Percentiles rank a stretch among this genome's conserved stretches.
Conservation (phyloP, 257 asterid genomes). For the Fraxinus pennsylvanica region DNA sequence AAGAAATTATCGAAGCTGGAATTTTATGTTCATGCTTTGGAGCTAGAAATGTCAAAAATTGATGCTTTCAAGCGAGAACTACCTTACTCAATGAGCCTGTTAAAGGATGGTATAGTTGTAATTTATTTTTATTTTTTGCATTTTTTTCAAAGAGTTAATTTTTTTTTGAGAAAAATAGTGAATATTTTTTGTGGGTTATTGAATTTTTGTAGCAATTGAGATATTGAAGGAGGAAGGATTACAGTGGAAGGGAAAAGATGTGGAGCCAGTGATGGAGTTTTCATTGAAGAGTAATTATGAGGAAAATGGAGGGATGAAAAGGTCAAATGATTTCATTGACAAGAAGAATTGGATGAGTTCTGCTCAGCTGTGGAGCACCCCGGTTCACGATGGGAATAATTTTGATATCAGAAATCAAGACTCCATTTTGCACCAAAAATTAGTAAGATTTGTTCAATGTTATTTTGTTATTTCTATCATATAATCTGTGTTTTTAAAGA, state of each 20-base stretch:
- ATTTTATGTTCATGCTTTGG: conserved; percentile 21
- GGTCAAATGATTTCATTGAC: conserved; percentile 26
- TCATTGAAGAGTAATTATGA: conserved; percentile 13
- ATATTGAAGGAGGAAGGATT: conserved; percentile 33
- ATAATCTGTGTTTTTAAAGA: background rate
- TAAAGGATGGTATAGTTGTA: conserved; percentile 35
- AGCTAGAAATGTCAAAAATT: conserved; percentile 37
- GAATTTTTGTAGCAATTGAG: conserved; percentile 34
- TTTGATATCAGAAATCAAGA: conserved; percentile 22
- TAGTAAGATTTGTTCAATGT: conserved; percentile 26
- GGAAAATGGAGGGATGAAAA: conserved; percentile 21
- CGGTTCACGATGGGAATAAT: conserved; percentile 33
- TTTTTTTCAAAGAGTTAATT: background rate
- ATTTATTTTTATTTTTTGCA: background rate
- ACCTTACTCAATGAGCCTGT: conserved; percentile 36
- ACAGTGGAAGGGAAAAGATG: conserved; percentile 21
- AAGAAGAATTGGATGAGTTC: conserved; percentile 47
- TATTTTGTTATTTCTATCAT: background rate
- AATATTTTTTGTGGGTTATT: background rate
- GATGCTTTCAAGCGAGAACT: conserved; percentile 40
- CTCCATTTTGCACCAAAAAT: conserved; percentile 19
- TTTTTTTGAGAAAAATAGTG: background rate
- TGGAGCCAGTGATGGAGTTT: conserved; percentile 16
- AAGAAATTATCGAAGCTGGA: conserved; percentile 25
- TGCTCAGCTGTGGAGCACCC: conserved; percentile 43